Conservation (phyloP, 2,329 filamentous ascomycete species). For the Mycogone perniciosa region DNA sequence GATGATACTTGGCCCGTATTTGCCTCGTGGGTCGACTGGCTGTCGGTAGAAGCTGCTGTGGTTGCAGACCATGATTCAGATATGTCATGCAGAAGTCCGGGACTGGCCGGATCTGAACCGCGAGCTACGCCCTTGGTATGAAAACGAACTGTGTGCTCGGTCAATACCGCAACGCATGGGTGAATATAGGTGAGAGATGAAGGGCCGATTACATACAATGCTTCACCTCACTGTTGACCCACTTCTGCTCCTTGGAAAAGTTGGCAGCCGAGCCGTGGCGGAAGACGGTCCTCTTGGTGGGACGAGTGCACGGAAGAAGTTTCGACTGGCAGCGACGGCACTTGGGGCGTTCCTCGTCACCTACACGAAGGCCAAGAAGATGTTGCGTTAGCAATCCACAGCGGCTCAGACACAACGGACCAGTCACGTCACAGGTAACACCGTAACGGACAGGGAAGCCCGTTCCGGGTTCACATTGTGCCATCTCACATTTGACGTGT, state of each 20-base stretch:
- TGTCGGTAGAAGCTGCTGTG: constrained; percentile 2
- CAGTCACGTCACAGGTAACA: background rate
- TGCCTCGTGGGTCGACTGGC: background rate
- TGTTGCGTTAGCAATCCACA: constrained; percentile 1
- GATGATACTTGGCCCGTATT: background rate
- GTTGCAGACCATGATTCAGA: constrained; percentile 3
- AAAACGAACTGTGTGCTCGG: constrained; percentile 13
- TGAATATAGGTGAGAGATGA: background rate
- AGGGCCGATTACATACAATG: constrained; percentile 25
- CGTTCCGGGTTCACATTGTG: background rate
- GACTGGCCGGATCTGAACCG: constrained; percentile 2
- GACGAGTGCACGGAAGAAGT: constrained; percentile 28
- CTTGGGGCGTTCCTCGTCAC: constrained; percentile 32
- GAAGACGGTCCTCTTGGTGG: constrained; percentile 31
- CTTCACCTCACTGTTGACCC: constrained; percentile 30
- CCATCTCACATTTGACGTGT: constrained; percentile 29
- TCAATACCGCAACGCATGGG: background rate
- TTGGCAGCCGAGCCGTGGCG: constrained; percentile 27
- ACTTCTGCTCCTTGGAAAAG: constrained; percentile 30
- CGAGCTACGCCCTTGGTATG: constrained; percentile 15
- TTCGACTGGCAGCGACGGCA: constrained; percentile 30
- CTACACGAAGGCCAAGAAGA: constrained; percentile 15
- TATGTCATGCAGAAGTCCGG: background rate
- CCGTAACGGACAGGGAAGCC: background rate
- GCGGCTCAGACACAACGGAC: background rate